Evolutionary conservation across 2,329 filamentous ascomycete genomes (phyloP).

Genomic region (Diaporthe vaccinii): DNA sequence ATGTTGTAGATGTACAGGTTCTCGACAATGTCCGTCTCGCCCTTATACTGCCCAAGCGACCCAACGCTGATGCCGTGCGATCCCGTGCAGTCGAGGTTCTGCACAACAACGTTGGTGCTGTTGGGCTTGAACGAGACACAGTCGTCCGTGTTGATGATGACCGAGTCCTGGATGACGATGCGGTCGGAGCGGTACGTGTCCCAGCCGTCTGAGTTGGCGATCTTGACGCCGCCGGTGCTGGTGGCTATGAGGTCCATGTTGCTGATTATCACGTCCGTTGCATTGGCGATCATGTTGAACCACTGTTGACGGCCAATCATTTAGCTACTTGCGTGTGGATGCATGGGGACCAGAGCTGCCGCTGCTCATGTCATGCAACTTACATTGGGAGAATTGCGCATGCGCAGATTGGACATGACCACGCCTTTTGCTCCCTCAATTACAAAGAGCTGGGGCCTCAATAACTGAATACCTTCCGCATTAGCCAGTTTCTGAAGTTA

Average conservation of each 20-base stretch:
- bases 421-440: slow-evolving; percentile 64
- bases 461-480: neutral
- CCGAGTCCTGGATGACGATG: slow-evolving; percentile 53
- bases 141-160: slow-evolving; percentile 58
- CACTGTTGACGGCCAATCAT: slow-evolving; percentile 47
- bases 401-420: slow-evolving; percentile 63
- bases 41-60: slow-evolving; percentile 55
- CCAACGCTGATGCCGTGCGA: slow-evolving; percentile 63
- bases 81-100: slow-evolving; percentile 58
- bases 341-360: fast-evolving
- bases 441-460: slow-evolving; percentile 68
- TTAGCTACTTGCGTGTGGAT: neutral
- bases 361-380: neutral
- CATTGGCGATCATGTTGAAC: slow-evolving; percentile 69
- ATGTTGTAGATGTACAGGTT: slow-evolving; percentile 58
- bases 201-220: slow-evolving; percentile 61
- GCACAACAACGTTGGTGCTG: slow-evolving; percentile 54
- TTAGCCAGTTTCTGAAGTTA: neutral
- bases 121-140: slow-evolving; percentile 61
- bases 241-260: slow-evolving; percentile 60
- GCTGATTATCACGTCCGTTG: slow-evolving; percentile 65
- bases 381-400: slow-evolving; percentile 67
- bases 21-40: slow-evolving; percentile 54
- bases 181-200: slow-evolving; percentile 55
- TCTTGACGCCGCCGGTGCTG: slow-evolving; percentile 58